Percentiles rank a stretch among this genome's conserved stretches.
Evolutionary conservation across 2,329 filamentous ascomycete genomes (phyloP).

Genomic region (Sarocladiaceae sp.): DNA sequence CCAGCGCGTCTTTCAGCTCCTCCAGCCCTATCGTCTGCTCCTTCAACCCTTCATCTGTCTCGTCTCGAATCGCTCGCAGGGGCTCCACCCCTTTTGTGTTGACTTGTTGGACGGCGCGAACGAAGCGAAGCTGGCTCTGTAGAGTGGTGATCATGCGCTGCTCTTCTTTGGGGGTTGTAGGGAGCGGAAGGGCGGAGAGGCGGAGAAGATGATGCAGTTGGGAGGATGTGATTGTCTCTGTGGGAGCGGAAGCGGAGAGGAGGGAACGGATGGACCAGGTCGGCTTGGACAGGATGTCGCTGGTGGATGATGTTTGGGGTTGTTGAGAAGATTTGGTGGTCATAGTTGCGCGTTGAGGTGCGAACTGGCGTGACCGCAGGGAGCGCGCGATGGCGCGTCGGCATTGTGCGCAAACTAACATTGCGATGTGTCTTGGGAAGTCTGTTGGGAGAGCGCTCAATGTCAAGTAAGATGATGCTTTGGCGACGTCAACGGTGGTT

Average conservation of each 20-base stretch:
- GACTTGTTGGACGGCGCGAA: conserved; percentile 76
- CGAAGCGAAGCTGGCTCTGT: conserved; percentile 79
- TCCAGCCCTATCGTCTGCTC: conserved; percentile 55
- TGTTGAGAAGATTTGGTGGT: conserved; percentile 10
- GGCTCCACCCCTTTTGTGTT: conserved; percentile 69
- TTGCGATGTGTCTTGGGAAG: no score
- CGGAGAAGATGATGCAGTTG: conserved; percentile 80
- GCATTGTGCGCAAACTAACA: no score
- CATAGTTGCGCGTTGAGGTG: conserved; percentile 10
- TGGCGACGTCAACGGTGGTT: no score
- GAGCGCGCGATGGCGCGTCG: no score
- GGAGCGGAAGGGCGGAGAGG: conserved; percentile 78
- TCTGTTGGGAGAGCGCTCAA: no score
- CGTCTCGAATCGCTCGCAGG: conserved; percentile 73
- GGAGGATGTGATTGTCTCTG: conserved; percentile 51
- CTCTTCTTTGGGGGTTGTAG: conserved; percentile 57
- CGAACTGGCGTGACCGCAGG: conserved; percentile 12
- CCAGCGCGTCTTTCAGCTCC: conserved; percentile 49
- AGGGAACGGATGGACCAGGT: conserved; percentile 81
- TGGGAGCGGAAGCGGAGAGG: conserved; percentile 31
- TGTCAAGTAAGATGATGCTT: no score
- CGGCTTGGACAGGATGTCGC: conserved; percentile 57
- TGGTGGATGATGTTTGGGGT: conserved; percentile 13
- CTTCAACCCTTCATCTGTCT: conserved; percentile 56
- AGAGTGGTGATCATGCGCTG: conserved; percentile 66